Percentiles rank a stretch among this genome's conserved stretches.
Evolutionary conservation across 371 early-diverging fungal genomes (phyloP).

Genomic region (Batkoa obscura): DNA sequence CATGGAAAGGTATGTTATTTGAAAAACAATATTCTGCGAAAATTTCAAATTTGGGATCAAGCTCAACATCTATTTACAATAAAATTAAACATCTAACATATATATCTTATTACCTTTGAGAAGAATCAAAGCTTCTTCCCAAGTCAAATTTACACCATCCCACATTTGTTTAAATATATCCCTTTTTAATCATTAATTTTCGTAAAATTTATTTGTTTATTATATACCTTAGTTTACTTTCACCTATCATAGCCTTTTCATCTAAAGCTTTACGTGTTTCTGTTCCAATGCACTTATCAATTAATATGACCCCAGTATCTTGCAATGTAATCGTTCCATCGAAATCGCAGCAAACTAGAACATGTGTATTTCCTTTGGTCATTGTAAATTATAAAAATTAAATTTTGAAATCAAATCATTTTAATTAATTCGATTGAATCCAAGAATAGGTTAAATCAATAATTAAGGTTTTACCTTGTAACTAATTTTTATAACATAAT

Average conservation of each 20-base stretch:
- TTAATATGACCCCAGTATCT: slow-evolving; percentile 16
- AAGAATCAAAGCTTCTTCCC: slow-evolving; percentile 20
- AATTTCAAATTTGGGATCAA: slow-evolving; percentile 19
- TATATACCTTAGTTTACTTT: background rate
- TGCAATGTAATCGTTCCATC: slow-evolving; percentile 16
- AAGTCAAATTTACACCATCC: slow-evolving; percentile 17
- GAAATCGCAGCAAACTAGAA: slow-evolving; percentile 16
- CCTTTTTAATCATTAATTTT: slow-evolving; percentile 3
- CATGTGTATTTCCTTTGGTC: too few species aligned
- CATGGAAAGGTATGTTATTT: slow-evolving; percentile 19
- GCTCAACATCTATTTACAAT: slow-evolving; percentile 8
- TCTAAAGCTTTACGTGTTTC: slow-evolving; percentile 13
- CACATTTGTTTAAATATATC: slow-evolving; percentile 15
- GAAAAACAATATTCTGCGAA: slow-evolving; percentile 12
- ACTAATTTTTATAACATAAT: too few species aligned
- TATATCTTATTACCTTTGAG: slow-evolving; percentile 10
- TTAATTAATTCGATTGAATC: too few species aligned
- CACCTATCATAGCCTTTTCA: slow-evolving; percentile 1
- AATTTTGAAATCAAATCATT: too few species aligned
- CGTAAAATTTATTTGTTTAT: background rate
- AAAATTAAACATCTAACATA: background rate
- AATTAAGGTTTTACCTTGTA: too few species aligned
- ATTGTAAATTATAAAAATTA: too few species aligned
- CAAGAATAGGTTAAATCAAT: too few species aligned
- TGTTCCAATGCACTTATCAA: slow-evolving; percentile 14